phyloP scores from a whole-genome alignment of 768 basidiomycete species.

The Terana coerulea region DNA sequence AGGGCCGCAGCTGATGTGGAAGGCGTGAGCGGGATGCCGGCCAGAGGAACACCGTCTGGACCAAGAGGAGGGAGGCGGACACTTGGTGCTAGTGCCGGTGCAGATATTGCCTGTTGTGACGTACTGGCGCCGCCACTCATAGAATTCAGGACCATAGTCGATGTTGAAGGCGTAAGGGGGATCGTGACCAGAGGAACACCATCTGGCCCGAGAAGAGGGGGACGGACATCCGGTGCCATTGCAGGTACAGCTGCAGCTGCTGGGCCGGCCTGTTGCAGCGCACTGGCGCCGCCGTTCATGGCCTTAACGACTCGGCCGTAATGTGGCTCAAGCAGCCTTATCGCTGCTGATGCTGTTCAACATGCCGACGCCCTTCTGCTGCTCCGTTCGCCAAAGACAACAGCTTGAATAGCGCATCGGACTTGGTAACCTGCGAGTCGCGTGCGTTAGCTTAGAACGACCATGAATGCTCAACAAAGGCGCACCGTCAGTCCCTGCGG shows the following conservation, averaged over 20 bases:
- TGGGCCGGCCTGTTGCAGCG: too few relatives aligned
- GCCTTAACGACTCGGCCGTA: background rate
- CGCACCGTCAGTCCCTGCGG: conserved; percentile 17
- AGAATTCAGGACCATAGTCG: too few relatives aligned
- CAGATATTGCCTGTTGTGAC: too few relatives aligned
- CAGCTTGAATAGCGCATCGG: background rate
- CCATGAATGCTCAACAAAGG: background rate
- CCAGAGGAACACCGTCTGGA: too few relatives aligned
- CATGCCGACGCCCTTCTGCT: background rate
- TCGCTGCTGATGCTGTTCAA: conserved; percentile 1
- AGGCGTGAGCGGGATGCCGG: too few relatives aligned
- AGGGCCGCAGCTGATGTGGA: too few relatives aligned
- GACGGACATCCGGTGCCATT: too few relatives aligned
- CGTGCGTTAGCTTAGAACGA: background rate
- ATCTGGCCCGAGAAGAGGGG: background rate
- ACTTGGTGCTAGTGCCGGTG: too few relatives aligned
- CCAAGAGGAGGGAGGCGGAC: too few relatives aligned
- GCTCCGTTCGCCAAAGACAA: background rate
- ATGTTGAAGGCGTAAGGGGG: too few relatives aligned
- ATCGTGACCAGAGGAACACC: background rate
- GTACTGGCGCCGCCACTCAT: too few relatives aligned
- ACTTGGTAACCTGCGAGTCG: background rate
- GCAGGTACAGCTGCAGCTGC: too few relatives aligned
- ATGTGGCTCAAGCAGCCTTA: background rate
- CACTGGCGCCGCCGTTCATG: background rate